Percentiles rank a stretch among this genome's conserved stretches.
Conservation (phyloP, 345 rosid species). For the Heritiera fomes region DNA sequence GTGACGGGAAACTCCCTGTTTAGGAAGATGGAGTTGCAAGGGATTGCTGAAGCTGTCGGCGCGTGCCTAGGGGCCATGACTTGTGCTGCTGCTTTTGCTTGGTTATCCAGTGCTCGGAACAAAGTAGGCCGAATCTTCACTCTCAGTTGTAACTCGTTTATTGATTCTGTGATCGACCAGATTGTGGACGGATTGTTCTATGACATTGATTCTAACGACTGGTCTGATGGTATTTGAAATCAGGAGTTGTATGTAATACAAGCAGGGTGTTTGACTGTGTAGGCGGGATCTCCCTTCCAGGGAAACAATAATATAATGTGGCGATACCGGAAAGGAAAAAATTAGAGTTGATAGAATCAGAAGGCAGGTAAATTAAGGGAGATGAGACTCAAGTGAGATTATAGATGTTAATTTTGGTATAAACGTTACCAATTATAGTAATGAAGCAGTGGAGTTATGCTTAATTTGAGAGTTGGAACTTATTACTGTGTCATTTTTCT, state of each 20-base stretch:
- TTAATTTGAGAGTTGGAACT: background rate
- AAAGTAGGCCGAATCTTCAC: constrained; percentile 72
- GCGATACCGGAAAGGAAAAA: background rate
- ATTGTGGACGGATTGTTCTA: constrained; percentile 93
- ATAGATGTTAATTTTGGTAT: background rate
- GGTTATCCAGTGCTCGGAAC: constrained; percentile 75
- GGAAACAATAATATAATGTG: background rate
- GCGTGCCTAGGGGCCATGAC: constrained; percentile 68
- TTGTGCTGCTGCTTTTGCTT: constrained; percentile 72
- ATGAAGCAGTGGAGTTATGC: background rate
- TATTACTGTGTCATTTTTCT: background rate
- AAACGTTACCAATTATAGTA: background rate
- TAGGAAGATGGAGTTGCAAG: constrained; percentile 72
- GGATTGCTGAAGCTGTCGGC: constrained; percentile 66
- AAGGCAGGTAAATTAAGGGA: background rate
- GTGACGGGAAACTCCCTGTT: constrained; percentile 83
- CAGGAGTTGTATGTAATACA: background rate
- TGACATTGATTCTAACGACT: constrained; percentile 53
- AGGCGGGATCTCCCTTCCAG: background rate
- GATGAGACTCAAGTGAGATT: constrained; percentile 1
- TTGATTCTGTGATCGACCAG: constrained; percentile 84
- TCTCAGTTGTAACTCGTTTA: constrained; percentile 66
- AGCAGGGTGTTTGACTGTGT: background rate
- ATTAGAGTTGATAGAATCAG: background rate
- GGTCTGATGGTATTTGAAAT: constrained; percentile 63